phyloP scores from a whole-genome alignment of 306 rosid species.

The Cicer chorassanicum region DNA sequence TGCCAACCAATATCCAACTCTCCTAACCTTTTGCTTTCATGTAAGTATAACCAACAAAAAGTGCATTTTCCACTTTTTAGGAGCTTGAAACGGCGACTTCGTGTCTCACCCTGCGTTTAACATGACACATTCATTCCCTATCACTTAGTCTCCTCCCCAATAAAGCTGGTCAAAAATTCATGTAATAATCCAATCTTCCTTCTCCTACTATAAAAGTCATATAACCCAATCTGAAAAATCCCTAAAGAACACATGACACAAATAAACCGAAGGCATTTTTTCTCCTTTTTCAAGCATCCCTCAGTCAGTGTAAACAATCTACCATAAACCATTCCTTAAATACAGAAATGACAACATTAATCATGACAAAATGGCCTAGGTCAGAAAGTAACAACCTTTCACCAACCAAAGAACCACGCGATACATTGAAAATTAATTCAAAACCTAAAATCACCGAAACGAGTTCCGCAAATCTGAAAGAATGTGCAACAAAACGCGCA shows the following conservation, averaged over 20 bases:
- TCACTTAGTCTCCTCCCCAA: background rate
- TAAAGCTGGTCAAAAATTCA: background rate
- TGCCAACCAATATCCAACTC: conserved; percentile 3
- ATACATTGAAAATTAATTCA: conserved; percentile 5
- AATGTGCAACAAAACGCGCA: conserved; percentile 5
- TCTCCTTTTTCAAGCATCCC: conserved; percentile 11
- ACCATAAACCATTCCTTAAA: conserved; percentile 4
- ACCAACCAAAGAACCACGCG: conserved; percentile 9
- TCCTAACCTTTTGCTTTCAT: background rate
- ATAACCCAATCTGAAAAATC: background rate
- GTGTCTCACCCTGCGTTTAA: conserved; percentile 1
- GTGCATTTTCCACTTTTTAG: conserved; percentile 8
- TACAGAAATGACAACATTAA: conserved; percentile 29
- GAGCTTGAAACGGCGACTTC: background rate
- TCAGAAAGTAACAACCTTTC: conserved; percentile 33
- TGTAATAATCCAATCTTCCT: conserved; percentile 2
- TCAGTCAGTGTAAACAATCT: conserved; percentile 26
- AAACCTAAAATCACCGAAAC: background rate
- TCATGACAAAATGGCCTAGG: background rate
- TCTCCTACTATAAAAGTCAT: background rate
- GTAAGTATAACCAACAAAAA: background rate
- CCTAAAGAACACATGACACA: background rate
- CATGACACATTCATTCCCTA: background rate
- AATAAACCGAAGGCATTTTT: background rate
- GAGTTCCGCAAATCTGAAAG: conserved; percentile 37